Evolutionary conservation across 1,284 basidiomycete genomes (phyloP), one percentile per base, ranked within the genome.

Genomic region (Abortiporus biennis): DNA sequence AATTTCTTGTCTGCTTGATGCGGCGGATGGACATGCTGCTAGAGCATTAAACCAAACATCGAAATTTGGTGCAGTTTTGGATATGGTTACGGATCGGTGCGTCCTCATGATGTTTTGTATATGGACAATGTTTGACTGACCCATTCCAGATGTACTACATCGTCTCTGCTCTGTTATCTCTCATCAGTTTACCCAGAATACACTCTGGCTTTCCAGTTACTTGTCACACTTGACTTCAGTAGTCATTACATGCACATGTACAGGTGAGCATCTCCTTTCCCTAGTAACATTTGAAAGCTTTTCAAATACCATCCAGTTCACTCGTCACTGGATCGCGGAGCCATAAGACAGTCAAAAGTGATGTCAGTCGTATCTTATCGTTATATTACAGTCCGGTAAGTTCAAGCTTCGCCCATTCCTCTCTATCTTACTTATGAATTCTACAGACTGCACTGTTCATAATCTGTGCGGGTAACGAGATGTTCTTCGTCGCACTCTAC

Each of bases 201-300:
- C 52, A 88, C 93, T 2, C 69, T 96, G 40, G 58, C 85, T 39
- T 98, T 99, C 72, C 93, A 97, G 66, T 87, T 88, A 63, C 80
- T 99, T 48, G 98, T 99, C 65, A 82, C 94, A 0, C 81, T 99
- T 49, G 96, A 99, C 66, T 99, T 99, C 63, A 86, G 87, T 51
- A 95, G 92, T 56, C 95, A 99, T 65, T 99, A 98, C 69, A 98
- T 99, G 78, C 96, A 99, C 70, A 99, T 99, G 95, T 97, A 98
- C 68, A 95, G 92, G 93, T 93, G 55, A 34, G 6, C 8, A 2
- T 15, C 4, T 54, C 9, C 36, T 17, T 21, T 37, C 36, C n/a
- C 27, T 8, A 29, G 23, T 23, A 9, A 15, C 36, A 22, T 16
- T 16, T 9, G 9, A 9, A 9, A 15, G 5, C n/a, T 19, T 35